phyloP scores from a whole-genome alignment of 805 yeast species.

The Monosporozyma unispora region DNA sequence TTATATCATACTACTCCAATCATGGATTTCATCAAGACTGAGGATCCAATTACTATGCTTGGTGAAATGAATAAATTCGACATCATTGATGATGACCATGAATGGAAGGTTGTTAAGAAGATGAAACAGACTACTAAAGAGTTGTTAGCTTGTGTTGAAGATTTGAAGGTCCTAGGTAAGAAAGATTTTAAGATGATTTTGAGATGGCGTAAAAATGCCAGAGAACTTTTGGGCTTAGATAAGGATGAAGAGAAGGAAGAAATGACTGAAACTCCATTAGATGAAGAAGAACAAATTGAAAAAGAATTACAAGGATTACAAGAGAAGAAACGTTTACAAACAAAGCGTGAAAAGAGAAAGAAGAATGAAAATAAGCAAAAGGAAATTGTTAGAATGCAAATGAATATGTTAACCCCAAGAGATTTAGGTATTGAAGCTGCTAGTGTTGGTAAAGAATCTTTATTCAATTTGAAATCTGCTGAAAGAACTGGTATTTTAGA shows the following conservation, averaged over 20 bases:
- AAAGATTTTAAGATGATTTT: slow-evolving; percentile 82
- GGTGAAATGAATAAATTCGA: slow-evolving; percentile 65
- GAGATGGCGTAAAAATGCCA: slow-evolving; percentile 82
- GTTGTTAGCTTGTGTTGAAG: slow-evolving; percentile 74
- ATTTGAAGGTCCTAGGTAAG: slow-evolving; percentile 86
- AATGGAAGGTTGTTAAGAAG: slow-evolving; percentile 62
- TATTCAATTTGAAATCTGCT: slow-evolving; percentile 78
- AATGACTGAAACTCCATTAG: slow-evolving; percentile 61
- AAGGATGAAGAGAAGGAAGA: slow-evolving; percentile 39
- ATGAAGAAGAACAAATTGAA: slow-evolving; percentile 85
- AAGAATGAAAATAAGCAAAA: slow-evolving; percentile 78
- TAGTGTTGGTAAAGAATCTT: slow-evolving; percentile 61
- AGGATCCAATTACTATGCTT: slow-evolving; percentile 73
- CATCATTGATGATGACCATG: slow-evolving; percentile 50
- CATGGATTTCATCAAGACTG: slow-evolving; percentile 71
- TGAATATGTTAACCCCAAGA: slow-evolving; percentile 89
- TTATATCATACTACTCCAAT: slow-evolving; percentile 63
- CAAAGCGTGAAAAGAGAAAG: slow-evolving; percentile 73
- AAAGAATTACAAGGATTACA: slow-evolving; percentile 70
- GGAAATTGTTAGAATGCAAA: slow-evolving; percentile 84
- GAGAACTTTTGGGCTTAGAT: slow-evolving; percentile 65
- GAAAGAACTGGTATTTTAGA: slow-evolving; percentile 77
- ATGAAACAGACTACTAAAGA: slow-evolving; percentile 73
- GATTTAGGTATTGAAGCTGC: slow-evolving; percentile 94
- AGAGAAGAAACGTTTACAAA: slow-evolving; percentile 58